phyloP scores from a whole-genome alignment of 2,329 filamentous ascomycete species.

The Calycina marina region DNA sequence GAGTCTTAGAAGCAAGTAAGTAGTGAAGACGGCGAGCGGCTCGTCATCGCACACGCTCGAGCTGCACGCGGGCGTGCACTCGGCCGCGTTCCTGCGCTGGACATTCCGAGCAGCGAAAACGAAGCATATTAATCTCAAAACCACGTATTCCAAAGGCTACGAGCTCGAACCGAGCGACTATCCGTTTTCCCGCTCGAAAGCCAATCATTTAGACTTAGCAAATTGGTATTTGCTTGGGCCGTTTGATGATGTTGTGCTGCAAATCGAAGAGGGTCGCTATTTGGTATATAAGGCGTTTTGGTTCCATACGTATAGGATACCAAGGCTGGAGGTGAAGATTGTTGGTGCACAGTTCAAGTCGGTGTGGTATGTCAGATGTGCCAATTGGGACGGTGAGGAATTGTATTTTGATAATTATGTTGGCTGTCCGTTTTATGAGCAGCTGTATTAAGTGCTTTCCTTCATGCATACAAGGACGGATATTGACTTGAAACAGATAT shows the following conservation, averaged over 20 bases:
- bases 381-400: conserved; percentile 22
- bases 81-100: conserved; percentile 18
- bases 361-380: conserved; percentile 14
- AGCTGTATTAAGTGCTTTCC: conserved; percentile 13
- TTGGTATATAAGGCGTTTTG: conserved; percentile 25
- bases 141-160: conserved; percentile 23
- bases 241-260: conserved; percentile 22
- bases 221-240: conserved; percentile 24
- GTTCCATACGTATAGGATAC: conserved; percentile 27
- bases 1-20: conserved; percentile 5
- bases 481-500: conserved; percentile 5
- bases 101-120: conserved; percentile 4
- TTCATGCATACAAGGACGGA: too few species aligned
- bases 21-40: conserved; percentile 5
- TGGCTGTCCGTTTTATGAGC: conserved; percentile 21
- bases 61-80: conserved; percentile 18
- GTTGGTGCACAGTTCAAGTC: conserved; percentile 16
- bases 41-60: conserved; percentile 14
- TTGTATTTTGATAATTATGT: conserved; percentile 21
- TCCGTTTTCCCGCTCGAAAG: conserved; percentile 27
- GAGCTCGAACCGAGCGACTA: conserved; percentile 23
- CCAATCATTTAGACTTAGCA: conserved; percentile 22
- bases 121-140: conserved; percentile 9
- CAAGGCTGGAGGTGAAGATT: conserved; percentile 21
- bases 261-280: conserved; percentile 8